Evolutionary conservation across 495 filamentous ascomycete genomes (phyloP).

Genomic region (Tuber magnatum): DNA sequence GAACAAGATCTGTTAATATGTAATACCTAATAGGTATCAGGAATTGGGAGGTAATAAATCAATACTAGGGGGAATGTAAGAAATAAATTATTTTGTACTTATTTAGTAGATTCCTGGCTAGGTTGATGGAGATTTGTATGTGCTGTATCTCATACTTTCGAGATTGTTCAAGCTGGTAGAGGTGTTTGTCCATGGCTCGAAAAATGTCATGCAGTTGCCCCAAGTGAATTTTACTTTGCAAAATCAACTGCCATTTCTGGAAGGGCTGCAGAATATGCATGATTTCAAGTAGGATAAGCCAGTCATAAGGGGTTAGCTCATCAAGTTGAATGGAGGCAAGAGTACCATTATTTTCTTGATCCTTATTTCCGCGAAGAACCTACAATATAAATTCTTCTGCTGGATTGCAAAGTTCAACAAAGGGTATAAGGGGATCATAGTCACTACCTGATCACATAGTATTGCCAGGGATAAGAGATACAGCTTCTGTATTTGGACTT

Average conservation of each 20-base stretch:
- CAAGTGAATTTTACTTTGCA: conserved; percentile 4
- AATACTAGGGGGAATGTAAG: no score
- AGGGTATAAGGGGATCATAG: conserved; percentile 11
- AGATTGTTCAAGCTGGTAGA: no score
- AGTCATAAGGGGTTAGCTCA: conserved; percentile 14
- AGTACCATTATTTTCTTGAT: no score
- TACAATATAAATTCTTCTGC: conserved; percentile 13
- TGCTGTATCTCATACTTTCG: no score
- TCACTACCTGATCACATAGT: conserved; percentile 23
- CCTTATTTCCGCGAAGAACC: no score
- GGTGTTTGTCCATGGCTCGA: no score
- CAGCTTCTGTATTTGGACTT: conserved; percentile 2
- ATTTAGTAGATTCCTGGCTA: no score
- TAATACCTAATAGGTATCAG: conserved; percentile 13
- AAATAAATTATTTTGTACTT: no score
- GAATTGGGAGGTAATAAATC: not conserved
- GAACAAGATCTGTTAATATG: not conserved
- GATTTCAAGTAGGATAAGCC: conserved; percentile 12
- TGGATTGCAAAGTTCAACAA: conserved; percentile 11
- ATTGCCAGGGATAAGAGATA: conserved; percentile 15
- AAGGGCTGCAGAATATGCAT: conserved; percentile 17
- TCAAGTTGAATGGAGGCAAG: not conserved
- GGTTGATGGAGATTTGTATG: no score
- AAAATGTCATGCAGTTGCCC: conserved; percentile 15
- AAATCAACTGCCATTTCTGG: conserved; percentile 6